These are phyloP conservation scores for Tetrastigma voinierianum DNA, from an alignment of 164 flowering plant genomes.

Conservation along the genomic window DNA sequence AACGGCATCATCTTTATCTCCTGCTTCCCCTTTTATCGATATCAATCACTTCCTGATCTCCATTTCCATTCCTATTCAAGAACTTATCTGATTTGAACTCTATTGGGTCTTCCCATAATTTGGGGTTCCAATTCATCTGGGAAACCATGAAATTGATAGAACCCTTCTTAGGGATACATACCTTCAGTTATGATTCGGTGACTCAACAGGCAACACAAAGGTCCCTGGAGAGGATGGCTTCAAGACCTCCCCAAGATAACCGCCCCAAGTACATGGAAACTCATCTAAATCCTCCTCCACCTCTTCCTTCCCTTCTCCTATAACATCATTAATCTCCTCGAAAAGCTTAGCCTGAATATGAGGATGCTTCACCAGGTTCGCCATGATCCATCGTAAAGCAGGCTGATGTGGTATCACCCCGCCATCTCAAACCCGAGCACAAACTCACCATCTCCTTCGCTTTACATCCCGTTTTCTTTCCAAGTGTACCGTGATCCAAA, in stretches of 20 bases:
- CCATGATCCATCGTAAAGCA: slow-evolving; percentile 19
- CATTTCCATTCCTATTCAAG: not conserved
- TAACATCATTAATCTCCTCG: slow-evolving; percentile 9
- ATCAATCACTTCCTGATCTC: too few relatives aligned
- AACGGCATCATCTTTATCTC: too few relatives aligned
- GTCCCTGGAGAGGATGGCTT: too few relatives aligned
- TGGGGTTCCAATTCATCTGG: slow-evolving; percentile 21
- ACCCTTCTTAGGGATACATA: slow-evolving; percentile 16
- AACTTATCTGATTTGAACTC: slow-evolving; percentile 27
- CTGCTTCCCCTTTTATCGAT: too few relatives aligned
- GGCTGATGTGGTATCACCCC: slow-evolving; percentile 22
- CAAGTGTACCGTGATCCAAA: too few relatives aligned
- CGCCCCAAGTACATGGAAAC: too few relatives aligned
- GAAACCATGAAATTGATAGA: slow-evolving; percentile 24
- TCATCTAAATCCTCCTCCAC: too few relatives aligned
- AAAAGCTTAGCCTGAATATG: slow-evolving; percentile 12
- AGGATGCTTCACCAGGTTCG: slow-evolving; percentile 18
- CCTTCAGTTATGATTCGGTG: slow-evolving; percentile 12
- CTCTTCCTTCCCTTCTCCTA: not conserved
- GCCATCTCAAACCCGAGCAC: slow-evolving; percentile 13
- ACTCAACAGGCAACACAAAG: not conserved
- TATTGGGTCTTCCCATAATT: slow-evolving; percentile 17
- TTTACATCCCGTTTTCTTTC: slow-evolving; percentile 1
- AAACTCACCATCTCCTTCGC: slow-evolving; percentile 5
- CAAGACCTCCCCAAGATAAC: too few relatives aligned